Conservation (phyloP, 352 stramenopile species). For the Blastocystis sp. region DNA sequence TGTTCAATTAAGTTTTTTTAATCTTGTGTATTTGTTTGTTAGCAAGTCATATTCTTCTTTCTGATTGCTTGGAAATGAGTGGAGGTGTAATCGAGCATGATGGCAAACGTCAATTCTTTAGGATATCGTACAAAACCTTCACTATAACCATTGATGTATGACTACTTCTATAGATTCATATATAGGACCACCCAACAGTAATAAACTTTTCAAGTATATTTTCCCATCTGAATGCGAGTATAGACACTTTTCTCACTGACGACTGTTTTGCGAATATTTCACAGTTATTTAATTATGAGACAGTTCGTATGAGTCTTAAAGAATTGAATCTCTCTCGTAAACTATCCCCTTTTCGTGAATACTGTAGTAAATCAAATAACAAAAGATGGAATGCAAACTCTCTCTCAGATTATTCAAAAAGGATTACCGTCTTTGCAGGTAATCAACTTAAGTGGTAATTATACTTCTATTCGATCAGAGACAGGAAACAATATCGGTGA, state of each 20-base stretch:
- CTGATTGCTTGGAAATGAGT: background rate
- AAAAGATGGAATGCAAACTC: background rate
- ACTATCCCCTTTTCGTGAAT: background rate
- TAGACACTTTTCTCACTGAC: background rate
- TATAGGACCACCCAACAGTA: background rate
- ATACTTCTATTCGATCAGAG: background rate
- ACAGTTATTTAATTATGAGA: background rate
- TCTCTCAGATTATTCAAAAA: background rate
- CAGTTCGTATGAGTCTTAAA: background rate
- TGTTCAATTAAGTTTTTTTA: conserved; percentile 32
- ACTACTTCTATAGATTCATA: background rate
- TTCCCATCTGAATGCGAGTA: background rate
- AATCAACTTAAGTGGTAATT: background rate
- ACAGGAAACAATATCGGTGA: background rate
- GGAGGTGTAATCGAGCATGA: background rate
- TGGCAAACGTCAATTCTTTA: background rate
- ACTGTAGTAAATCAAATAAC: background rate
- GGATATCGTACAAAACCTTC: background rate
- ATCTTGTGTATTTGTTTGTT: background rate
- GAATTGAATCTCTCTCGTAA: background rate
- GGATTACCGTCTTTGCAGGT: background rate
- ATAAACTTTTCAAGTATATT: background rate
- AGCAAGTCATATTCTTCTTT: background rate
- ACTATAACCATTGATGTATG: background rate
- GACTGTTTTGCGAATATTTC: background rate